Base-by-base conservation (phyloP, 2,329 filamentous ascomycete genomes). In the Amphichorda felina region DNA sequence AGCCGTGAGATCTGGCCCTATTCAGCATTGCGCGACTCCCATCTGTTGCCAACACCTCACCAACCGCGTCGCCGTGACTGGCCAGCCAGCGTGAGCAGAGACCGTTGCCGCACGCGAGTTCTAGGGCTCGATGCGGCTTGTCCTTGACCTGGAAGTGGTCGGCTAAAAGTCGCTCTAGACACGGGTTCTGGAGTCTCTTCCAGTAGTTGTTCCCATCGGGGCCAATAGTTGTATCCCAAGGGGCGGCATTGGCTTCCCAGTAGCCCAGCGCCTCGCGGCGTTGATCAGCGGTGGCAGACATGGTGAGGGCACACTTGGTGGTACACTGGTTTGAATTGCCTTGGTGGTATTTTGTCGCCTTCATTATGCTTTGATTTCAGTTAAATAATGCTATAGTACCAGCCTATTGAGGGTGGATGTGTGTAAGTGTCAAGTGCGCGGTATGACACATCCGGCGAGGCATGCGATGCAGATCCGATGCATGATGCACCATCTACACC, bases 81-180 rank as follows among this genome's bases (percentile, higher is more conserved):
- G 55, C 57, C 13, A 71, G 50, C 54, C 59, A 62, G 16, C 64
- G 57, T 13, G 65, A 61, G 14, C 60, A 57, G 18, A 70, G 55
- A 17, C 66, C 66, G 38, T 68, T 70, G 27, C 66, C 65, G 0
- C 63, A 66, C 4, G 64, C 62, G n/a, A 70, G 50, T 37, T 70
- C 66, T 5, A 70, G 51, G 0, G 60, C 61, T n/a, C 15, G 6
- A n/a, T 7, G 13, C 6, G 46, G 46, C 34, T 57, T 48, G 1
- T 45, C 48, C 0, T 36, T n/a, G 10, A 31, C 27, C 13, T 36
- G 19, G 32, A 45, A 40, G 11, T 45, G 38, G 11, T 48, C 40
- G 2, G 41, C 38, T 1, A 61, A 45, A 19, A 68, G 48, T 4
- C 56, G 52, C 11, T 49, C 34, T 2, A 69, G 53, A 2, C 46